Evolutionary conservation across 2,329 filamentous ascomycete genomes (phyloP).

Genomic region (Exophiala lecanii-corni): DNA sequence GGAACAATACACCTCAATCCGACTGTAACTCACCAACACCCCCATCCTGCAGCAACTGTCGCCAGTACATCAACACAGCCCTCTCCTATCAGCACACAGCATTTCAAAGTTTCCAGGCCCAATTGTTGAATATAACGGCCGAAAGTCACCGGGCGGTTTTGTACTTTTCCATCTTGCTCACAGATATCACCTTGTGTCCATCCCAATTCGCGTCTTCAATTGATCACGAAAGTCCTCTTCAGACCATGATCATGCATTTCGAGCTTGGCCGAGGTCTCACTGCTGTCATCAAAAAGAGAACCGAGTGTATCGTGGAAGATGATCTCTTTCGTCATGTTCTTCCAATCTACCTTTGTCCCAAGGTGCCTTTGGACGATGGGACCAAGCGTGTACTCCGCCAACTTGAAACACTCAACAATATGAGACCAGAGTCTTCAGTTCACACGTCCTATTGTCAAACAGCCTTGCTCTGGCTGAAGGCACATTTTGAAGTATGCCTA

Average conservation of each 20-base stretch:
- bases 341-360: not conserved
- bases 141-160: constrained; percentile 12
- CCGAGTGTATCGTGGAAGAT: constrained; percentile 10
- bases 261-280: constrained; percentile 14
- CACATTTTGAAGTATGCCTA: constrained; percentile 14
- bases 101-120: constrained; percentile 12
- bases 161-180: constrained; percentile 18
- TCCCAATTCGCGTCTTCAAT: constrained; percentile 6
- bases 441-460: not conserved
- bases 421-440: not conserved
- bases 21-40: not conserved
- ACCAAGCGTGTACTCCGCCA: not conserved
- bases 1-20: not conserved
- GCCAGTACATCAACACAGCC: constrained; percentile 13
- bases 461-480: constrained; percentile 10
- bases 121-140: constrained; percentile 7
- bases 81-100: constrained; percentile 15
- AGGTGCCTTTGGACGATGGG: not conserved
- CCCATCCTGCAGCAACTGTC: not conserved
- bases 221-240: constrained; percentile 7
- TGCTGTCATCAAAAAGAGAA: constrained; percentile 11
- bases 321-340: constrained; percentile 4
- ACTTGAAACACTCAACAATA: not conserved
- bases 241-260: constrained; percentile 14
- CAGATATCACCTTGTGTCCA: constrained; percentile 18